Evolutionary conservation across 179 eudicot genomes (phyloP), one percentile per base, ranked within the genome.

Genomic region (Carnegiea gigantea): DNA sequence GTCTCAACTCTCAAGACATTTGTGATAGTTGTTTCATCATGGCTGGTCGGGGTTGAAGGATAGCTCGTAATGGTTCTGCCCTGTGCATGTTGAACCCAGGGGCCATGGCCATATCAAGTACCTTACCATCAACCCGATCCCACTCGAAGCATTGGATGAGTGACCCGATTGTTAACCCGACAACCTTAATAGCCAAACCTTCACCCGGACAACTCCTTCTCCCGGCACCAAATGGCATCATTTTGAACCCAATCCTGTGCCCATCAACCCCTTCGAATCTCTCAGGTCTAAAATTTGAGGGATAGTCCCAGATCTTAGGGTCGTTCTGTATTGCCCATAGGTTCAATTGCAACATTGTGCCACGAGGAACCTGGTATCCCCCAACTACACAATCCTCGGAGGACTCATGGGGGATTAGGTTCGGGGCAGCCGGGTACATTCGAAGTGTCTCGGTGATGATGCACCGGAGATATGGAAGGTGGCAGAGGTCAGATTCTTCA

Each of bases 141-240:
- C 71, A 77, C 51, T 77, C 79, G 40, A 77, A 77, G 53, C 79
- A 60, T 40, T 77, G 71, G 53, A 77, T 62, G 26, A 77, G 53
- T 10, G 48, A 77, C 5, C 79, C 79, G 21, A 77, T 10, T 6
- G 79, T 62, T 12, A 77, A 44, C 71, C 71, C 79, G 13, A 77
- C 21, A 13, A 77, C 54, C 21, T 71, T 28, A 43, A 77, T 57
- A 6, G 79, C 79, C 53, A 77, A 38, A 62, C 71, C 54, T 40
- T 77, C 79, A n/a, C 79, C 79, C 0, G 79, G 79, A 38, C 79
- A 77, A 38, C 79, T 38, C 23, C 79, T 77, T 13, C 79, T 60
- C 4, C 79, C 79, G 8, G 71, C 28, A 6, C 79, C 79, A 77
- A 77, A 77, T 0, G 79, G 79, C 51, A 77, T 77, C 79, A 77